Evolutionary conservation across 1,139 yeast genomes (phyloP), one percentile per base, ranked within the genome.

Genomic region (Wickerhamomyces sp.): DNA sequence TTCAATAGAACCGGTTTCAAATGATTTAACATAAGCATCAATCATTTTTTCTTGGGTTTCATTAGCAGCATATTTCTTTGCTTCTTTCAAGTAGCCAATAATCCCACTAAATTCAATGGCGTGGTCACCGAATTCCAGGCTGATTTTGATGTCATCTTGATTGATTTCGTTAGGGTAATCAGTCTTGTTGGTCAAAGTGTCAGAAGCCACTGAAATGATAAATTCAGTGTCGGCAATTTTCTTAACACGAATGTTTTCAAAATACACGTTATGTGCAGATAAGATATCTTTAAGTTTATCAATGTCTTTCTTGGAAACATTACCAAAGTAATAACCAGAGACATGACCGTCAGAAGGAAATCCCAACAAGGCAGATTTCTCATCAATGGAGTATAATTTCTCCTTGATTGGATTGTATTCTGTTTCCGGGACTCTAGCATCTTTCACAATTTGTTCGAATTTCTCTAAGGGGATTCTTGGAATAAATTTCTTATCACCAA

Each of bases 401-500:
- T 60, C 70, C 35, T 70, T 67, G 35, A 80, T 69, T 9, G 56
- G 51, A 12, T 65, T 61, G 56, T 72, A 86, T 17, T 70, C 59
- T 3, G 62, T 54, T 3, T 63, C 55, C 42, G 70, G 65, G 28
- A 57, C 52, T 13, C 56, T 59, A 7, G 64, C 52, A 7, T 39
- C 24, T 20, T 58, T 54, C 16, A 79, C 63, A n/a, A 70, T 60
- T 17, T 64, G 50, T 43, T 66, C 73, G 50, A 87, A 81, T 4
- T 70, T 69, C 1, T 63, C 73, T 30, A 51, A 54, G 1, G 69
- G 38, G 31, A 86, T 55, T 35, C 76, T 66, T 28, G 96, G 96
- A 48, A 88, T 70, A 57, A 87, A 87, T 63, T 88, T 88, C 49
- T 76, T 77, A 63, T 88, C 96, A 46, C 96, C 96, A 63, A 88